These are phyloP conservation scores for Ogataea wickerhamii DNA, from an alignment of 805 yeast genomes.

Conservation along the genomic window DNA sequence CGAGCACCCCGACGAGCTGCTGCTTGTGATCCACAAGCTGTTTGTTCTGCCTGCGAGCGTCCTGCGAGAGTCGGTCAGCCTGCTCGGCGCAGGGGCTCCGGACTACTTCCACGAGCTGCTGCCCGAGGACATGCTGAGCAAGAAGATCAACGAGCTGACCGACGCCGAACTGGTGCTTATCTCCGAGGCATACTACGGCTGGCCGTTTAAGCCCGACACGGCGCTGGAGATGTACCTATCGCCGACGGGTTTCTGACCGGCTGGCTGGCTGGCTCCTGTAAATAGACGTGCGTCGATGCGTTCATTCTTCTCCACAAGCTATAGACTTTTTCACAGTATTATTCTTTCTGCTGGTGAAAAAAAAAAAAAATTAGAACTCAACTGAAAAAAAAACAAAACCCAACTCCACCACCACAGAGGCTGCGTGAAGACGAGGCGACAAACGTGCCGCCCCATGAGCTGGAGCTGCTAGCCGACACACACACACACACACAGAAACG, in stretches of 20 bases:
- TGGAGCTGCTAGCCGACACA: too few relatives aligned
- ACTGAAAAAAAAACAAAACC: too few relatives aligned
- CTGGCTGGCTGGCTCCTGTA: too few relatives aligned
- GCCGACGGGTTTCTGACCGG: neutral
- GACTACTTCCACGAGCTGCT: slow-evolving; percentile 41
- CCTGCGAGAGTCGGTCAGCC: slow-evolving; percentile 44
- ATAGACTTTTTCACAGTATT: too few relatives aligned
- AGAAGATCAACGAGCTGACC: slow-evolving; percentile 46
- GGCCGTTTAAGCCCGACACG: slow-evolving; percentile 78
- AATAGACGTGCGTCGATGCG: too few relatives aligned
- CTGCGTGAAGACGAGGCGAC: too few relatives aligned
- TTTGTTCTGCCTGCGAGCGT: slow-evolving; percentile 41
- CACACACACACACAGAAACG: too few relatives aligned
- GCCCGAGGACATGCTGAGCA: slow-evolving; percentile 39
- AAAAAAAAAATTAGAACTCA: too few relatives aligned
- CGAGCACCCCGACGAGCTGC: slow-evolving; percentile 52
- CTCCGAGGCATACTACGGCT: slow-evolving; percentile 50
- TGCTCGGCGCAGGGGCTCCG: slow-evolving; percentile 80
- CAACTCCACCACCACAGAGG: too few relatives aligned
- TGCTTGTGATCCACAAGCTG: slow-evolving; percentile 61
- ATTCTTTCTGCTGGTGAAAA: too few relatives aligned
- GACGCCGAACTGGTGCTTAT: slow-evolving; percentile 53
- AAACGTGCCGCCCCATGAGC: too few relatives aligned
- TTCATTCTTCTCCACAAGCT: too few relatives aligned
- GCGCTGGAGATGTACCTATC: slow-evolving; percentile 22